Base-by-base conservation (phyloP, 1,284 basidiomycete species). In the Mycosarcoma maydis region DNA sequence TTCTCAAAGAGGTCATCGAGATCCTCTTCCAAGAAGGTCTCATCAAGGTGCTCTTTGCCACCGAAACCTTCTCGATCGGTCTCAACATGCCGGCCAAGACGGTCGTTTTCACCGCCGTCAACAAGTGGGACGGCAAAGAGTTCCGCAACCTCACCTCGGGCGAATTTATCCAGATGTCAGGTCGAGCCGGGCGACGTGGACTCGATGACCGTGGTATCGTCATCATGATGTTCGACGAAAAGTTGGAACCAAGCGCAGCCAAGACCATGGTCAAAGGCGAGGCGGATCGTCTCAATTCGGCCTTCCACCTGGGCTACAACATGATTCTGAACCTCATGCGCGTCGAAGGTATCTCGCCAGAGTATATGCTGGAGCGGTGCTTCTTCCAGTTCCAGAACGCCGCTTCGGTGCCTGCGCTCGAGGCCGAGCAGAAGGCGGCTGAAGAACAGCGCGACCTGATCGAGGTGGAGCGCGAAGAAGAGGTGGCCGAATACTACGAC, bases 21-120 rank as follows among this genome's bases (percentile, higher is more conserved):
- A 97, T 99, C 68, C 86, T 99, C 29, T 99, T 99, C 86, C 95
- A 98, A 80, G 96, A 98, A 80, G 95, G 96, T n/a, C 86, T 98
- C 49, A 94, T 98, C 85, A 99, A 98, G 83, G 94, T 94, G 20
- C 87, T 99, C 33, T 99, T 98, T 78, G 96, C 96, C 3, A 99
- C 96, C 0, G 96, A 99, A 84, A 99, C 96, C 0, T 99, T 99
- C 85, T 97, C 94, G 5, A 99, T 99, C 74, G 95, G 96, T 53
- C 86, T 99, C 48, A 99, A 99, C 84, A 99, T 99, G 96, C 96
- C 96, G 11, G 96, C 96, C 30, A 98, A 97, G 85, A 98, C 96
- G 7, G 96, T 99, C 51, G 95, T 99, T 20, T 98, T 98, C 86
- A 97, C 94, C 0, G 88, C 90, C 2, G 91, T 94, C 8, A 89